A percentile compares a stretch with the other conserved stretches of the same genome.
Conservation (phyloP, 306 rosid species). For the Lupinus albus region DNA sequence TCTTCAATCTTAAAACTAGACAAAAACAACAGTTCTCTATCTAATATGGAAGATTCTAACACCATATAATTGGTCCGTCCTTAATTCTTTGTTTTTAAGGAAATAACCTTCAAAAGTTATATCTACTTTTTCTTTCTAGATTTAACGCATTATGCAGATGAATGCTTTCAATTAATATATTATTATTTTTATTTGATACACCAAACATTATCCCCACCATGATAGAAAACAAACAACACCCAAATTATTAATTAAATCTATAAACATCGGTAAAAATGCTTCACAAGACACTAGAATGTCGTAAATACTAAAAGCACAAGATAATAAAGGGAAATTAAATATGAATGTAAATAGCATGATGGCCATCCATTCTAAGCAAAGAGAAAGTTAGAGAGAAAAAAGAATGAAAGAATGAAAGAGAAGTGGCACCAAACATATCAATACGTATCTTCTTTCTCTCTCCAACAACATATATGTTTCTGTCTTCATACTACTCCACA, state of each 20-base stretch:
- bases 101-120: constrained; percentile 43
- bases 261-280: no score
- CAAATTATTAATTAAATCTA: not conserved
- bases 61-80: no score
- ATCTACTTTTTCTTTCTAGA: constrained; percentile 37
- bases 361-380: no score
- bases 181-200: constrained; percentile 33
- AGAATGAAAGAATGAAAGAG: constrained; percentile 39
- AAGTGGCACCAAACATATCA: not conserved
- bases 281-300: no score
- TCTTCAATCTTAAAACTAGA: no score
- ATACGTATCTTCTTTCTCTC: constrained; percentile 31
- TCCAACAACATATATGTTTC: constrained; percentile 35
- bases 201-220: constrained; percentile 40
- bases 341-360: no score
- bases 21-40: no score
- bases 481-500: constrained; percentile 66
- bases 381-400: no score
- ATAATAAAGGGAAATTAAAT: no score
- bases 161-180: constrained; percentile 21
- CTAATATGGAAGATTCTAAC: no score
- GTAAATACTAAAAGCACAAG: no score
- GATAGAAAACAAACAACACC: constrained; percentile 32
- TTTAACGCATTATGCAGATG: constrained; percentile 16
- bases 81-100: not conserved